Conservation (phyloP, 495 filamentous ascomycete species). For the Aspergillus hancockii region DNA sequence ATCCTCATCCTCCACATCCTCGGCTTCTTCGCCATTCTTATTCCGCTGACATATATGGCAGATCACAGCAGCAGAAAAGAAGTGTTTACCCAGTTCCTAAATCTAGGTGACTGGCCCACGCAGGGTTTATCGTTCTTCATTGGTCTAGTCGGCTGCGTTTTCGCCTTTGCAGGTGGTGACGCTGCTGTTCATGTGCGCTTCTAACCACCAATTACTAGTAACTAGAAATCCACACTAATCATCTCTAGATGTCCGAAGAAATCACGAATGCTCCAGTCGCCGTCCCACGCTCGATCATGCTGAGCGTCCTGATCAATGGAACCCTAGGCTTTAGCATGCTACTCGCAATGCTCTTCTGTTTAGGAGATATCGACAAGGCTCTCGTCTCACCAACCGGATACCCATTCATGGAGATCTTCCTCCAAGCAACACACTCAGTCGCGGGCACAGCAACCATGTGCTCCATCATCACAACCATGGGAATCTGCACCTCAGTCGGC, state of each 20-base stretch:
- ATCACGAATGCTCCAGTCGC: constrained; percentile 44
- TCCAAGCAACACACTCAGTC: constrained; percentile 35
- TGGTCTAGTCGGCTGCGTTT: constrained; percentile 41
- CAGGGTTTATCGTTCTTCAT: constrained; percentile 43
- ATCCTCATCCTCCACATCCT: constrained; percentile 52
- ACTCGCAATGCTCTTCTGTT: constrained; percentile 48
- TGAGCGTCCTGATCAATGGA: constrained; percentile 48
- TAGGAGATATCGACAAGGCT: constrained; percentile 38
- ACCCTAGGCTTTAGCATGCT: constrained; percentile 49
- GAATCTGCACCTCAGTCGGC: constrained; percentile 40
- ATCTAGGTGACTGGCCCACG: constrained; percentile 53
- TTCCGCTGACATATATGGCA: constrained; percentile 56
- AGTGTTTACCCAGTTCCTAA: constrained; percentile 55
- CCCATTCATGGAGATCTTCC: constrained; percentile 53
- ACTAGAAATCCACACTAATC: neutral
- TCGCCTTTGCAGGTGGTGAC: constrained; percentile 41
- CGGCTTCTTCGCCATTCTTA: constrained; percentile 63
- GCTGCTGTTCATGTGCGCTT: constrained; percentile 39
- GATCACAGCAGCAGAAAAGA: constrained; percentile 44
- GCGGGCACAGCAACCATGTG: constrained; percentile 45
- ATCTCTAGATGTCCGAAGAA: constrained; percentile 53
- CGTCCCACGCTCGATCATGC: constrained; percentile 48
- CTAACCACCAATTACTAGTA: neutral
- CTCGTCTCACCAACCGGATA: constrained; percentile 39
- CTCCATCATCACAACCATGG: constrained; percentile 43